Evolutionary conservation across 495 filamentous ascomycete species (phyloP).

Genomic region (Daldinia caldariorum): DNA sequence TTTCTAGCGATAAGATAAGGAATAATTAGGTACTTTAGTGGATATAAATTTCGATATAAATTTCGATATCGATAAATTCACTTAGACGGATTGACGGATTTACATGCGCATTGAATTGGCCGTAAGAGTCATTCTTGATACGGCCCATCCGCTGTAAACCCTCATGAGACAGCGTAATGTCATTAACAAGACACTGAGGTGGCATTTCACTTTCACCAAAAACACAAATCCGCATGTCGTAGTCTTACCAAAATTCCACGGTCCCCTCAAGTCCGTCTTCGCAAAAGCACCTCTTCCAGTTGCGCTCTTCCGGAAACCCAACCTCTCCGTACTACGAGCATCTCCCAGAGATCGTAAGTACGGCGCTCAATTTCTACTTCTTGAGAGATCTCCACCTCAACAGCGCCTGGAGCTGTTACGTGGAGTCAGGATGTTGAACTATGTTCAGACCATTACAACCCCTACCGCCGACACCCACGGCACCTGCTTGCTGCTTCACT

Average conservation of each 20-base stretch:
- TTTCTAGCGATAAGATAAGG: slow-evolving; percentile 1
- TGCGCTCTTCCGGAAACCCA: slow-evolving; percentile 2
- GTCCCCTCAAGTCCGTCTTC: slow-evolving; percentile 10
- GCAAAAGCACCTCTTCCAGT: slow-evolving; percentile 14
- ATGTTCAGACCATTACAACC: slow-evolving; percentile 76
- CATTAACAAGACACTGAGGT: background rate
- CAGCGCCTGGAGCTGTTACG: background rate
- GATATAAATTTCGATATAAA: background rate
- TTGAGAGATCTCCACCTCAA: background rate
- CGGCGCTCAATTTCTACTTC: slow-evolving; percentile 9
- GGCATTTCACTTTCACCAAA: slow-evolving; percentile 1
- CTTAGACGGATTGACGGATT: background rate
- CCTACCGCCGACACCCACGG: slow-evolving; percentile 94
- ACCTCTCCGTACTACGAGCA: slow-evolving; percentile 10
- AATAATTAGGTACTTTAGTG: too few species aligned
- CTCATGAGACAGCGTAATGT: slow-evolving; percentile 16
- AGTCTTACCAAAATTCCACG: background rate
- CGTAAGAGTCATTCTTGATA: slow-evolving; percentile 5
- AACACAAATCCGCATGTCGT: slow-evolving; percentile 11
- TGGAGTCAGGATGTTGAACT: slow-evolving; percentile 68
- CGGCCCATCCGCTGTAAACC: slow-evolving; percentile 8
- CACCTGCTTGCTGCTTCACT: slow-evolving; percentile 76
- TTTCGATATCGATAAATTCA: slow-evolving; percentile 3
- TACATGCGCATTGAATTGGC: background rate
- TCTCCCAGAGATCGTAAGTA: background rate